phyloP scores from a whole-genome alignment of 208 protist species.

The Kentomonas sorsogonicus region DNA sequence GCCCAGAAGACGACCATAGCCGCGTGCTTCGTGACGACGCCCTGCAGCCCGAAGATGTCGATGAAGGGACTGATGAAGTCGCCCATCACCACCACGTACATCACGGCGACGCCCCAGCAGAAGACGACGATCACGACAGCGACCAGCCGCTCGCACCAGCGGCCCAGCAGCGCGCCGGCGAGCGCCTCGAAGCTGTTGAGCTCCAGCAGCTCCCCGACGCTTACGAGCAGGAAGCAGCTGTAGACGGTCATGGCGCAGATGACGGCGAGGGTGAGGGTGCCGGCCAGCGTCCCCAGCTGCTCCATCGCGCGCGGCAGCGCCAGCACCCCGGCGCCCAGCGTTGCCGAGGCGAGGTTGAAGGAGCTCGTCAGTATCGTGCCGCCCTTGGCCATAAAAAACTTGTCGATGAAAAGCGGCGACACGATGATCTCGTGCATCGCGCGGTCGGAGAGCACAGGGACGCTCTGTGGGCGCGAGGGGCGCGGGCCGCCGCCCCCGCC shows the following conservation, averaged over 20 bases:
- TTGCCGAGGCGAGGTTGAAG: constrained; percentile 78
- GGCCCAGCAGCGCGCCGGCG: constrained; percentile 40
- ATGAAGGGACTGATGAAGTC: constrained; percentile 68
- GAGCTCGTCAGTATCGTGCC: constrained; percentile 60
- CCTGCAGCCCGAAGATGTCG: constrained; percentile 16
- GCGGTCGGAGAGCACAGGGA: constrained; percentile 22
- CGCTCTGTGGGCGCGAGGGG: constrained; percentile 27
- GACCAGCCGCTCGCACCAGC: constrained; percentile 42
- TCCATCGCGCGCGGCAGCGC: constrained; percentile 70
- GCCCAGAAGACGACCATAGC: constrained; percentile 72
- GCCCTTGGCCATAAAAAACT: constrained; percentile 44
- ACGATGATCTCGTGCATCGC: constrained; percentile 21
- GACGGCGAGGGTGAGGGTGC: constrained; percentile 36
- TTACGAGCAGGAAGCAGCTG: constrained; percentile 66
- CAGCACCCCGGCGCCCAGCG: constrained; percentile 64
- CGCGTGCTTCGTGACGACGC: constrained; percentile 28
- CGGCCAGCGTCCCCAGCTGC: constrained; percentile 42
- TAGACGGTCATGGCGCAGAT: constrained; percentile 55
- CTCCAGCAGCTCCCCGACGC: constrained; percentile 51
- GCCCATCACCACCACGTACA: constrained; percentile 81
- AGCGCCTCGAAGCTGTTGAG: constrained; percentile 68
- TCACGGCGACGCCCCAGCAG: constrained; percentile 78
- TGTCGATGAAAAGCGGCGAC: constrained; percentile 43
- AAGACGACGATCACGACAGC: constrained; percentile 62
- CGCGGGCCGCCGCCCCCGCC: background rate